Conservation (phyloP, 305 asterid genomes). For the Fraxinus sp. region DNA sequence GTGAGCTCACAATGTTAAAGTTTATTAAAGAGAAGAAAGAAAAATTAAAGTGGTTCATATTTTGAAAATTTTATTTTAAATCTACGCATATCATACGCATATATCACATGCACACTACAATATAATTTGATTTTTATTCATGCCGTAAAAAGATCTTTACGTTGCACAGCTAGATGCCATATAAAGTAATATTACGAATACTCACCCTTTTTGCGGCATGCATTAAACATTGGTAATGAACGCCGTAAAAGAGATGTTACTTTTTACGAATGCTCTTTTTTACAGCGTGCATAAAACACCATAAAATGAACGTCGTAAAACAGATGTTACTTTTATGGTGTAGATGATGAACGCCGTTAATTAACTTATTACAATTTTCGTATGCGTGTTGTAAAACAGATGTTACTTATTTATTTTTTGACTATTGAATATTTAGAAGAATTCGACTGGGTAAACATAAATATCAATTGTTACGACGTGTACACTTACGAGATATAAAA, state of each 20-base stretch:
- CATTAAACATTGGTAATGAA: no score
- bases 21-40: background rate
- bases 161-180: background rate
- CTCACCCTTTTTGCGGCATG: background rate
- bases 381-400: background rate
- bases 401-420: background rate
- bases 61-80: background rate
- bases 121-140: no score
- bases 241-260: background rate
- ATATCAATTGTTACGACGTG: no score
- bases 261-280: background rate
- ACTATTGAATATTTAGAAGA: no score
- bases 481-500: no score
- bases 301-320: background rate
- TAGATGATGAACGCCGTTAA: background rate
- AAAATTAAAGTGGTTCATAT: background rate
- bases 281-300: background rate
- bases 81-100: background rate
- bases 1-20: background rate
- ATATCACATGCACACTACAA: background rate
- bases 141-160: background rate
- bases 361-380: background rate
- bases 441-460: no score
- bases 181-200: no score
- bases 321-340: background rate